Percentiles rank a stretch among this genome's conserved stretches.
Conservation (phyloP, 2,329 filamentous ascomycete genomes). For the Cladophialophora yegresii region DNA sequence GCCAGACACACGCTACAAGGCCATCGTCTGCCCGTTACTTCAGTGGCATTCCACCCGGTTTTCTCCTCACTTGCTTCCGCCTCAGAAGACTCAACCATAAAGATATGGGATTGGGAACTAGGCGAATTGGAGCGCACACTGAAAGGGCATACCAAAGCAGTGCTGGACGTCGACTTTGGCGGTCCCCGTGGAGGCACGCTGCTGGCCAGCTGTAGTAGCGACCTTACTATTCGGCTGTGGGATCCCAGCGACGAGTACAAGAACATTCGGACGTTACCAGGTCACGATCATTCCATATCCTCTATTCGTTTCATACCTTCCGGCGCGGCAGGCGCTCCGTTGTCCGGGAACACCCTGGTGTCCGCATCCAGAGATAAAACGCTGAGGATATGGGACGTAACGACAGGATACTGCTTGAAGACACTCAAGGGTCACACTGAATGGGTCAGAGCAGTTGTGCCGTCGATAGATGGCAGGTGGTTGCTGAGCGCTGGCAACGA, state of each 20-base stretch:
- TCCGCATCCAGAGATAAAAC: conserved; percentile 84
- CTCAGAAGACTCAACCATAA: conserved; percentile 90
- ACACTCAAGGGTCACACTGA: conserved; percentile 83
- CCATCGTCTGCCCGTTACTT: conserved; percentile 78
- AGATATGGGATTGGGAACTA: conserved; percentile 96
- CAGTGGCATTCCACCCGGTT: conserved; percentile 87
- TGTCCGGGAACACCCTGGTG: conserved; percentile 81
- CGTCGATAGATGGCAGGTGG: conserved; percentile 79
- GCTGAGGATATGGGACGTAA: conserved; percentile 87
- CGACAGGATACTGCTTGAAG: conserved; percentile 87
- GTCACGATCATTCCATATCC: conserved; percentile 90
- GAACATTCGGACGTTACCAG: conserved; percentile 86
- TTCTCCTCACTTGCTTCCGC: conserved; percentile 89
- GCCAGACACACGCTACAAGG: conserved; percentile 80
- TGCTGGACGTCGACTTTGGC: conserved; percentile 86
- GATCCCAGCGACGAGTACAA: conserved; percentile 91
- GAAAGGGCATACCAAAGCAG: conserved; percentile 87
- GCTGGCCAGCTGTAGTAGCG: conserved; percentile 80
- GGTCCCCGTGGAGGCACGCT: conserved; percentile 78
- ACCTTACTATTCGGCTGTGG: conserved; percentile 94
- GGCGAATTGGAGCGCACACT: conserved; percentile 87
- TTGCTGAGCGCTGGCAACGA: conserved; percentile 82
- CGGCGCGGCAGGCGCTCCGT: conserved; percentile 72
- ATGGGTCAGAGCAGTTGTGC: conserved; percentile 87
- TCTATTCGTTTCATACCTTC: conserved; percentile 85